Evolutionary conservation across 768 basidiomycete species (phyloP).

Genomic region (Amanita molliuscula): DNA sequence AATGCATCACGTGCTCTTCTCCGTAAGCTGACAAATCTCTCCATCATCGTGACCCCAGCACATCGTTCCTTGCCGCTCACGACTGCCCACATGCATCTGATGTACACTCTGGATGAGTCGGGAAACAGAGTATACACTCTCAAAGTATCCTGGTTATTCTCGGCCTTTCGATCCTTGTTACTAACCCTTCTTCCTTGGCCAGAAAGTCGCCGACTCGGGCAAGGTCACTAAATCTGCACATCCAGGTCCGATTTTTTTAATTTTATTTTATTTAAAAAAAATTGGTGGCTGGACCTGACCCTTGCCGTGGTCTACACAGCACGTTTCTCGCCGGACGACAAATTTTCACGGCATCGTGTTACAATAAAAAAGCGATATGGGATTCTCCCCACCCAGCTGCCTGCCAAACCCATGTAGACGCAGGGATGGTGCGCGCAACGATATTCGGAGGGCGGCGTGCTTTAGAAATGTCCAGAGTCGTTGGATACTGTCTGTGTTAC

Average conservation of each 20-base stretch:
- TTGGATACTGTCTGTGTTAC: too few relatives aligned
- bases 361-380: slow-evolving; percentile 92
- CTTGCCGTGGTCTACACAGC: slow-evolving; percentile 35
- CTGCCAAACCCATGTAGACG: slow-evolving; percentile 51
- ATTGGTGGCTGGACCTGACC: neutral
- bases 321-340: slow-evolving; percentile 98
- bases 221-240: slow-evolving; percentile 93
- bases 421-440: too few relatives aligned
- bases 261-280: neutral
- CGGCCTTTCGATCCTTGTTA: neutral
- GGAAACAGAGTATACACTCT: slow-evolving; percentile 89
- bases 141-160: slow-evolving; percentile 45
- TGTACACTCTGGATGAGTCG: slow-evolving; percentile 76
- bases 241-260: slow-evolving; percentile 56
- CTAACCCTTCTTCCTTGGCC: slow-evolving; percentile 4
- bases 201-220: slow-evolving; percentile 82
- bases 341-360: slow-evolving; percentile 95
- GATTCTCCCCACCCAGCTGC: slow-evolving; percentile 83
- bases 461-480: too few relatives aligned
- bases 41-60: neutral
- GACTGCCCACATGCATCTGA: slow-evolving; percentile 74
- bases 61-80: neutral
- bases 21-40: neutral
- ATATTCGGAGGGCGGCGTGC: too few relatives aligned
- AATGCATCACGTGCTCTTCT: neutral